Base-by-base conservation (phyloP, 495 filamentous ascomycete species). In the Hypoxylon lienhwacheense region DNA sequence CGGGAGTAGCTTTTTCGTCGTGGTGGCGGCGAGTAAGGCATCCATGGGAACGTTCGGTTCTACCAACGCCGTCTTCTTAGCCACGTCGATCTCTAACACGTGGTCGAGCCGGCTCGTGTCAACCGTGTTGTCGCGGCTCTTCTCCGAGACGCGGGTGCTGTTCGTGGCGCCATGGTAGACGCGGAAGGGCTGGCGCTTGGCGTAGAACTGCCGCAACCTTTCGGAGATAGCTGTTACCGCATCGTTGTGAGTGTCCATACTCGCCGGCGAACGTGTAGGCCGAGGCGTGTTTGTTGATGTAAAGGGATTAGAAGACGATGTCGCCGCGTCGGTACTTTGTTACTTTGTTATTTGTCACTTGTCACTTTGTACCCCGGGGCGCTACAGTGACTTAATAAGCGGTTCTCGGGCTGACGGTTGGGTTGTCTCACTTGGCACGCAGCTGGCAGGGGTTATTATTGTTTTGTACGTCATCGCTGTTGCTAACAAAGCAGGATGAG, bases 151-250 rank as follows among this genome's bases (percentile, higher is more conserved):
- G 0, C 87, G 81, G 4, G 87, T 91, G 72, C 81, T 87, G 64
- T 89, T 89, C 14, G 87, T 89, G 0, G 83, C 82, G 42, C 87
- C 87, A 70, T 90, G 86, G 62, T 76, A 84, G 47, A 90, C 86
- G 7, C 85, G 79, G 64, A 86, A 90, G 1, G 80, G 74, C 45
- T 82, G 72, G 24, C 76, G 73, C 16, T 69, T 72, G 4, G 74
- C 63, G 65, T 81, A 78, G 69, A 81, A 85, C 6, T 67, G 53
- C 36, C 67, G 64, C 12, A 86, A 77, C 20, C 59, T 63, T 25
- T 62, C 53, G 6, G 80, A 63, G 12, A 84, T 73, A 16, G 59
- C 17, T 11, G 61, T 45, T 17, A 84, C 78, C 4, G 69, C 71
- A 17, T 58, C 42, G 1, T 72, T 55, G 47, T 82, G 79, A 5